Evolutionary conservation across 345 rosid species (phyloP), one percentile per base, ranked within the genome.

Genomic region (Pelargonium nanum): DNA sequence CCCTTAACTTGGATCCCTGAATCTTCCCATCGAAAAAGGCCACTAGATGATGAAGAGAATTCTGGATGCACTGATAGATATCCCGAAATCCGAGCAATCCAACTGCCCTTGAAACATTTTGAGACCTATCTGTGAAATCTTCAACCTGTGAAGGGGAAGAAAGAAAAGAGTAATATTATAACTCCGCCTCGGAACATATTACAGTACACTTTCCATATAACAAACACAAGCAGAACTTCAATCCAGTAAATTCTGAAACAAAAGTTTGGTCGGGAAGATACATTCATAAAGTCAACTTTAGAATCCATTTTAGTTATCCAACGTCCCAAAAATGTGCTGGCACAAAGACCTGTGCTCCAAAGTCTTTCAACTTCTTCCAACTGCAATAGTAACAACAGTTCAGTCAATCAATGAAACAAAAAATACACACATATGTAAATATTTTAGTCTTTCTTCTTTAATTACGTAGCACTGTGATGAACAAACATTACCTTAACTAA

Each of bases 321-420:
- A 16, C 64, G 62, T 58, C 85, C 87, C 53, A 57, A 64, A 53
- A 60, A 60, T 58, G 76, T 58, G 68, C 87, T 78, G 34, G 62
- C 78, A 60, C 85, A 83, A 8, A 83, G 79, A 44, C 85, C 87
- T 67, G 72, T 66, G 24, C 44, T 62, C 87, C 87, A 83, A 22
- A 80, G 85, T 56, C 62, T 72, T 59, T 80, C 78, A 57, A 75
- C 75, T 2, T 85, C 78, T 59, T 70, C 77, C 57, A 83, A 56
- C 87, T 83, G 78, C 68, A 59, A 5, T 15, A 68, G 56, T 52
- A 21, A 55, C n/a, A n/a, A 22, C 19, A 58, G 19, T 56, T 26
- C 28, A n/a, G n/a, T n/a, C n/a, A n/a, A n/a, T n/a, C n/a, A n/a
- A 58, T 10, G 44, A 40, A 56, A 17, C 16, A 45, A 17, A 25